Conservation (phyloP, 257 asterid genomes). For the Capsicum baccatum region DNA sequence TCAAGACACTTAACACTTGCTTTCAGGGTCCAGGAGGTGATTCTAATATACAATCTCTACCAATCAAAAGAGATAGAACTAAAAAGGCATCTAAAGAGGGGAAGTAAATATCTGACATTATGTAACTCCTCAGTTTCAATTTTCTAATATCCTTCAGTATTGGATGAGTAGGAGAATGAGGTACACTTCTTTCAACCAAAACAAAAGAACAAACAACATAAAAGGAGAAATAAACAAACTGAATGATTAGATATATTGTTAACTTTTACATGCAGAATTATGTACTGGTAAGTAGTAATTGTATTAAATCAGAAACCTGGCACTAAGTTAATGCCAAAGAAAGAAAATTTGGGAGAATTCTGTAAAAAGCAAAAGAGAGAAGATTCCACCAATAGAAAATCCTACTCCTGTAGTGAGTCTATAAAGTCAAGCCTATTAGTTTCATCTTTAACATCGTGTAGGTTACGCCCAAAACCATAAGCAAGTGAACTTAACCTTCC, state of each 20-base stretch:
- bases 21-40: neutral
- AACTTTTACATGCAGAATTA: neutral
- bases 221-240: conserved; percentile 21
- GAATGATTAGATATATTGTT: neutral
- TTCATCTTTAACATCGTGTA: neutral
- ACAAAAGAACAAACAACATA: neutral
- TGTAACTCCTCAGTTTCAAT: conserved; percentile 1
- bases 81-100: neutral
- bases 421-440: neutral
- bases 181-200: neutral
- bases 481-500: neutral
- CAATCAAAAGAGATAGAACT: neutral
- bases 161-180: neutral
- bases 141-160: conserved; percentile 4
- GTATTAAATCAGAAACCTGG: neutral
- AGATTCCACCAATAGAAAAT: neutral
- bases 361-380: conserved; percentile 11
- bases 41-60: neutral
- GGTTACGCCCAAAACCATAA: neutral
- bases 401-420: neutral
- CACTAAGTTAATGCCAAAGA: neutral
- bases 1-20: neutral
- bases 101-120: neutral
- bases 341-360: neutral
- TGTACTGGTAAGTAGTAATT: neutral